These are phyloP conservation scores for Oleoguttula mirabilis DNA, from an alignment of 495 filamentous ascomycete genomes.

Conservation along the genomic window DNA sequence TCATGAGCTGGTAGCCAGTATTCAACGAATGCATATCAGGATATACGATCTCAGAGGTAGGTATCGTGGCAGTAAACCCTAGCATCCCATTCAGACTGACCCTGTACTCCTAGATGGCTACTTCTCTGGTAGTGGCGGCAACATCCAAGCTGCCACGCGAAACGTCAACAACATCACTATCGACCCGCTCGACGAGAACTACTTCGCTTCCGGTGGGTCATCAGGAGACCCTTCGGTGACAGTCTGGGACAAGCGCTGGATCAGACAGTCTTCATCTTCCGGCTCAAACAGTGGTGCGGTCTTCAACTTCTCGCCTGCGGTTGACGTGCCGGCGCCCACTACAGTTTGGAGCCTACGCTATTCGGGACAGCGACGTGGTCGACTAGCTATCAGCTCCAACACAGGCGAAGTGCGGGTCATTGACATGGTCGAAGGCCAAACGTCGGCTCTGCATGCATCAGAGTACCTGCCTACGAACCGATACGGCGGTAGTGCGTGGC, in stretches of 20 bases:
- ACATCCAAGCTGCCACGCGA: conserved; percentile 55
- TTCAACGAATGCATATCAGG: conserved; percentile 75
- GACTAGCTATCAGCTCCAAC: conserved; percentile 63
- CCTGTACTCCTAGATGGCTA: conserved; percentile 10
- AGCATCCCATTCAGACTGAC: too few relatives aligned
- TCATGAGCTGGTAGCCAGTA: conserved; percentile 66
- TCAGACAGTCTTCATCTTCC: conserved; percentile 35
- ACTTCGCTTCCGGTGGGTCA: conserved; percentile 78
- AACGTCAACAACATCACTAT: conserved; percentile 87
- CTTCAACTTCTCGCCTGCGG: conserved; percentile 54
- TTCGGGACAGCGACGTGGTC: conserved; percentile 58
- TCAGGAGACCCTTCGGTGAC: conserved; percentile 56
- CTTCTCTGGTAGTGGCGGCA: conserved; percentile 21
- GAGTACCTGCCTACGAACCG: conserved; percentile 11
- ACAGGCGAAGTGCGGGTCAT: conserved; percentile 64
- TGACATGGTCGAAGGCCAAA: conserved; percentile 16
- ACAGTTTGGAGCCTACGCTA: conserved; percentile 71
- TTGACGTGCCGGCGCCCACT: conserved; percentile 37
- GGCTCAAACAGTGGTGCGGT: conserved; percentile 38
- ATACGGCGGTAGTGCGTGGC: conserved; percentile 9
- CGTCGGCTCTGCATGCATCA: background rate
- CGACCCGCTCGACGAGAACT: conserved; percentile 81
- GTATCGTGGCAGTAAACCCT: too few relatives aligned
- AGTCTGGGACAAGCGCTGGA: conserved; percentile 78
- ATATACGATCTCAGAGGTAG: conserved; percentile 82